A percentile compares a stretch with the other conserved stretches of the same genome.
These are phyloP conservation scores for Fusarium lyarnte DNA, from an alignment of 2,329 filamentous ascomycete genomes.

Conservation along the genomic window DNA sequence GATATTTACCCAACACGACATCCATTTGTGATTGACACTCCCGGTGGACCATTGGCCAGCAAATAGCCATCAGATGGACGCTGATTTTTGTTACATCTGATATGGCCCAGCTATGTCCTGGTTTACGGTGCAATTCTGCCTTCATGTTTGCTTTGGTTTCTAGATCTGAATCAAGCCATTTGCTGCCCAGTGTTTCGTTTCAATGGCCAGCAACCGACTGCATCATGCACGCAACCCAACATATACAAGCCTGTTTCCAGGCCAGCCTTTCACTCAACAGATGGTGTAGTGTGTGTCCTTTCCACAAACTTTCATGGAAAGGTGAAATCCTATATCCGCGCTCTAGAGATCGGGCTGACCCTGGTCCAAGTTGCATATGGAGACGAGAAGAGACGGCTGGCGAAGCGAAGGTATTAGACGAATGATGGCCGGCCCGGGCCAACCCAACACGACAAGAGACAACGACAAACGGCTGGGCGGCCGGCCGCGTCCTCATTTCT, in stretches of 20 bases:
- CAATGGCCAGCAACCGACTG: conserved; percentile 1
- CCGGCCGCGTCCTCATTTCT: conserved; percentile 1
- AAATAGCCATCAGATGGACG: neutral
- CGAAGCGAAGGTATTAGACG: conserved; percentile 8
- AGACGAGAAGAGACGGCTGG: neutral
- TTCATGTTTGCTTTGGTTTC: conserved; percentile 17
- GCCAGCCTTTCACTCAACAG: neutral
- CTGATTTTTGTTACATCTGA: neutral
- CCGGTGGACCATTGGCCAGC: conserved; percentile 6
- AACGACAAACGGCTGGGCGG: conserved; percentile 2
- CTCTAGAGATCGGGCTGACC: conserved; percentile 6
- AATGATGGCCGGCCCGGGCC: neutral
- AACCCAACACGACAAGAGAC: neutral
- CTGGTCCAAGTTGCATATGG: neutral
- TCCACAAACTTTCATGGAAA: neutral
- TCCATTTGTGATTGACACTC: neutral
- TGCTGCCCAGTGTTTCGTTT: conserved; percentile 15
- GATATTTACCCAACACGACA: neutral
- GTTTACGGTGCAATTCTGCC: neutral
- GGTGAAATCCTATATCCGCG: neutral
- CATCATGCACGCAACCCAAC: conserved; percentile 12
- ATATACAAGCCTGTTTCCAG: neutral
- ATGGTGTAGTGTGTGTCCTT: neutral
- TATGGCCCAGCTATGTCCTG: neutral
- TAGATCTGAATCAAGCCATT: conserved; percentile 18